Evolutionary conservation across 2,329 filamentous ascomycete species (phyloP), one percentile per base, ranked within the genome.

Genomic region (Gremmenia infestans): DNA sequence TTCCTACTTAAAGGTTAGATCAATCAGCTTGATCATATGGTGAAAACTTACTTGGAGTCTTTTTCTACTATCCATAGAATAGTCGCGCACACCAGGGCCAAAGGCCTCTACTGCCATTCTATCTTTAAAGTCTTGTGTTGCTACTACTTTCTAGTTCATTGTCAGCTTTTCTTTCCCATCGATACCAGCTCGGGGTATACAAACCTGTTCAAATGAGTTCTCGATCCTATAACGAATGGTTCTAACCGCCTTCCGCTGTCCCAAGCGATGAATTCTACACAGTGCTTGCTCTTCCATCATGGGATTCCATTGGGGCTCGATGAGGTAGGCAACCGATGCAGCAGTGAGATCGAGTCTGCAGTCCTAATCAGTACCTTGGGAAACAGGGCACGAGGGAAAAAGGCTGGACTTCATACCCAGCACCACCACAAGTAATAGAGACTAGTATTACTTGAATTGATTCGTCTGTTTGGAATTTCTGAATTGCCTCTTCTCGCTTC

Each of bases 351-450:
- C 56, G 6, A 60, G 54, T 1, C 61, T 63, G 17, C 0, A 17
- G 23, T 23, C 14, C 45, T 36, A 40, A 40, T 40, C 17, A 40
- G 37, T 9, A 40, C 5, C 17, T 17, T 40, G 15, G 5, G 37
- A 40, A 7, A 7, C 5, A 3, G 15, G 37, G 22, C 22, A 5
- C 37, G 49, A 19, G 14, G 6, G 17, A 14, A n/a, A 47, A 50
- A 15, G 11, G 48, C 12, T 22, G 39, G 8, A 12, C 2, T 56
- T 49, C 73, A 65, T 63, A 78, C 76, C 79, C 78, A 22, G 76
- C 74, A n/a, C 77, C 76, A 37, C 77, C 80, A 52, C 79, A 82
- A 0, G 74, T 73, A 1, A 81, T 64, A 0, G 78, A 80, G 1
- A 81, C 63, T 0, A 82, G 69, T 53, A 80, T 71, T 4, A 81